phyloP scores from a whole-genome alignment of 345 rosid genomes.

The Citropsis articulata region DNA sequence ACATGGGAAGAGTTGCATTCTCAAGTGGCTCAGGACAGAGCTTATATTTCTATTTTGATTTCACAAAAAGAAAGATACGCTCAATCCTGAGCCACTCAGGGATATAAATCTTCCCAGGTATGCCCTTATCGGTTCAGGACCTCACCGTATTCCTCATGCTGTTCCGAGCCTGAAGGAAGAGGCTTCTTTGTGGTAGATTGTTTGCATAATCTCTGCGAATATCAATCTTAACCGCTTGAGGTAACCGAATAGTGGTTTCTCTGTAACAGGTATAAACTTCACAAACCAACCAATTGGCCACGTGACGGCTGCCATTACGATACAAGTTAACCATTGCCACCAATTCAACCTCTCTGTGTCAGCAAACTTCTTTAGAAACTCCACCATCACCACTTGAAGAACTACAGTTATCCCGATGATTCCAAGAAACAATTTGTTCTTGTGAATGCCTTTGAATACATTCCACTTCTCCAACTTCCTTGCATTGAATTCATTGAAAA shows the following conservation, averaged over 20 bases:
- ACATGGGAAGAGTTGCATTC: not conserved
- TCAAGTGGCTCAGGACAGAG: not conserved
- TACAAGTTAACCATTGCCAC: conserved; percentile 54
- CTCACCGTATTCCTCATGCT: conserved; percentile 2
- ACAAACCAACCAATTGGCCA: conserved; percentile 64
- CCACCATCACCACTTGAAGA: conserved; percentile 69
- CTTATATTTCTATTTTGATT: not conserved
- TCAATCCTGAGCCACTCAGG: not conserved
- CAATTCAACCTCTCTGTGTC: conserved; percentile 47
- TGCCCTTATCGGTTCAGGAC: not conserved
- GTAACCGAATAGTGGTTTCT: conserved; percentile 42
- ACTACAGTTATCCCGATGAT: conserved; percentile 55
- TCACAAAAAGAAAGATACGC: not conserved
- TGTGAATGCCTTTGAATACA: conserved; percentile 55
- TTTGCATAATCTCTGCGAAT: conserved; percentile 20
- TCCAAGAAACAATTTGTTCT: conserved; percentile 49
- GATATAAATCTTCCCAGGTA: not conserved
- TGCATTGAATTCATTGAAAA: conserved; percentile 67
- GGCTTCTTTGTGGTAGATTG: conserved; percentile 10
- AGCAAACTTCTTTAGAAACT: conserved; percentile 59
- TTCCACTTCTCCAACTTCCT: conserved; percentile 69
- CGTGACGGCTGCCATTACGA: conserved; percentile 45
- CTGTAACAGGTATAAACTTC: conserved; percentile 55
- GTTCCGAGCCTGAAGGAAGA: conserved; percentile 19
- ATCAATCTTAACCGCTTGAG: conserved; percentile 27